Conservation (phyloP, 805 yeast species). For the Metschnikowia cubensis region DNA sequence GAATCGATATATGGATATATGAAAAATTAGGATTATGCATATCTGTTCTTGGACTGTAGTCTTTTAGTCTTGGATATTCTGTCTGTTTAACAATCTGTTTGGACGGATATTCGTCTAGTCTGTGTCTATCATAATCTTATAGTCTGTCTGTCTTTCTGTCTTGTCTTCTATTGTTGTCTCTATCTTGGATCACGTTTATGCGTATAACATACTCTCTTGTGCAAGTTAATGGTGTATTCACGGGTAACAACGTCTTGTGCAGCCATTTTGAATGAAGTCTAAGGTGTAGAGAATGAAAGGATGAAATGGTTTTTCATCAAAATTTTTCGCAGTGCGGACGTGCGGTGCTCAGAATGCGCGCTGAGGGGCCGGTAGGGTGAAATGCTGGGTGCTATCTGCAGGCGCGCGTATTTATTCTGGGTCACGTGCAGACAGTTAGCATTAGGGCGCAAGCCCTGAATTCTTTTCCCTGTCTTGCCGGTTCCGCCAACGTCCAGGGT, state of each 20-base stretch:
- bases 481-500: too few species aligned
- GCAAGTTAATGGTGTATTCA: conserved; percentile 99
- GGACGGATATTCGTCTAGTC: too few species aligned
- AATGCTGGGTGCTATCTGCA: not conserved
- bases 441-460: not conserved
- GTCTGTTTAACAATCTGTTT: too few species aligned
- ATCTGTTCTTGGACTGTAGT: too few species aligned
- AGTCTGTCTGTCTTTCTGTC: not conserved
- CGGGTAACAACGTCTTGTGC: conserved; percentile 99
- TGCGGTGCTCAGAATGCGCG: conserved; percentile 10
- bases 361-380: not conserved
- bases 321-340: conserved; percentile 17
- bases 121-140: too few species aligned
- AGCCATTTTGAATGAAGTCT: conserved; percentile 55
- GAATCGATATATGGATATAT: too few species aligned
- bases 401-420: not conserved
- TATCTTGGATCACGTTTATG: too few species aligned
- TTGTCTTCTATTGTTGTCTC: not conserved
- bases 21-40: too few species aligned
- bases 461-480: not conserved
- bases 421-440: not conserved
- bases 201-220: conserved; percentile 84
- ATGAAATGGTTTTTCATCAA: conserved; percentile 15
- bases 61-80: too few species aligned
- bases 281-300: conserved; percentile 7